A percentile compares a stretch with the other conserved stretches of the same genome.
These are phyloP conservation scores for Diaporthe vexans DNA, from an alignment of 2,329 filamentous ascomycete genomes.

Conservation along the genomic window DNA sequence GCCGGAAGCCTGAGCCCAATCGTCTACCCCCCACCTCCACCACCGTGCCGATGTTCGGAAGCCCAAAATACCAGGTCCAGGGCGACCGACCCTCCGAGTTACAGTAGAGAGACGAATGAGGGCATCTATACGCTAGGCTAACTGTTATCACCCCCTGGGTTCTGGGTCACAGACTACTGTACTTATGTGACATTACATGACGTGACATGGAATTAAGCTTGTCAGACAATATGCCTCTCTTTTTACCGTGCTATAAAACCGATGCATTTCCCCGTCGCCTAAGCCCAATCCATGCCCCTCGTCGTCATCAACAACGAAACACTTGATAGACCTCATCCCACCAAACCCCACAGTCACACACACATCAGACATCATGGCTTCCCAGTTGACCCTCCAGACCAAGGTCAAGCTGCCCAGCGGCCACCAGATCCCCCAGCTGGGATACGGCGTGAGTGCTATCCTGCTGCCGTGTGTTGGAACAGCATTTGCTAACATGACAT, in stretches of 20 bases:
- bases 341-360: background rate
- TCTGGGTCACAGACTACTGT: background rate
- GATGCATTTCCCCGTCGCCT: background rate
- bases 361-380: conserved; percentile 56
- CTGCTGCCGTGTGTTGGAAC: background rate
- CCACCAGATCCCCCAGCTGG: conserved; percentile 65
- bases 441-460: conserved; percentile 64
- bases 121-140: background rate
- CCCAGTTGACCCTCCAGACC: conserved; percentile 59
- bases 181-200: background rate
- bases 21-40: conserved; percentile 5
- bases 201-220: conserved; percentile 13
- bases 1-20: conserved; percentile 10
- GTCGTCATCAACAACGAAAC: background rate
- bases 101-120: background rate
- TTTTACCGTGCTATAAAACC: background rate
- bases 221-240: conserved; percentile 8
- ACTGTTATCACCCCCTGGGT: background rate
- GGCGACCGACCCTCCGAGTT: background rate
- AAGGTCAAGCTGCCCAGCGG: conserved; percentile 68
- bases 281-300: background rate
- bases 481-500: conserved; percentile 25
- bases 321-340: no score
- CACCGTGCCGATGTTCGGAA: conserved; percentile 33
- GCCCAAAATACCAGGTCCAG: background rate